Evolutionary conservation across 148 eudicot genomes (phyloP).

Genomic region (Simmondsia chinensis): DNA sequence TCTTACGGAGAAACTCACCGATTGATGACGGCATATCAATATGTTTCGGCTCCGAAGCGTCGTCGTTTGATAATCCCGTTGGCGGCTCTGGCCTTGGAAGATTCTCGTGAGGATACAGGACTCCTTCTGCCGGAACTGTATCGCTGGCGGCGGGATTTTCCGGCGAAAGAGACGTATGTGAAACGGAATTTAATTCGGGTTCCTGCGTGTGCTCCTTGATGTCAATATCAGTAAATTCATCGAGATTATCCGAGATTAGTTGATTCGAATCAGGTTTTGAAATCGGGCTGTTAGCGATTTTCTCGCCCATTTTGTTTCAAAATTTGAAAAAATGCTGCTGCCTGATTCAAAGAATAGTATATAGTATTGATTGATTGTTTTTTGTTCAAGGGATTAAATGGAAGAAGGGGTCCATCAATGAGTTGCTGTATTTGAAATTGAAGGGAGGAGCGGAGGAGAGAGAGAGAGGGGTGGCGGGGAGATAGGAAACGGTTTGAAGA

Average conservation of each 20-base stretch:
- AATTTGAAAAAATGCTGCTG: too few relatives aligned
- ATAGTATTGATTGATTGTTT: background rate
- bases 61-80: constrained; percentile 23
- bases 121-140: background rate
- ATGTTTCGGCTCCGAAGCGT: constrained; percentile 5
- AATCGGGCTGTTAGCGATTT: background rate
- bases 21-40: constrained; percentile 28
- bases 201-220: constrained; percentile 5
- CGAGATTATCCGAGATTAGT: background rate
- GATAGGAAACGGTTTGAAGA: constrained; percentile 13
- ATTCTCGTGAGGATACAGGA: constrained; percentile 31
- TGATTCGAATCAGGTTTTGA: background rate
- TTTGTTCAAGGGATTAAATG: background rate
- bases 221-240: constrained; percentile 10
- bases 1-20: constrained; percentile 55
- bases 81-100: constrained; percentile 68
- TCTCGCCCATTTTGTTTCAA: background rate
- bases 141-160: background rate
- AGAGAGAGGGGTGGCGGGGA: constrained; percentile 9
- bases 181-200: too few relatives aligned
- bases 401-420: background rate
- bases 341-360: background rate
- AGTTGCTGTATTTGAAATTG: constrained; percentile 1
- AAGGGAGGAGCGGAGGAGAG: background rate
- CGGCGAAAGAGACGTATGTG: background rate